Evolutionary conservation across 139 green algal species (phyloP), one percentile per base, ranked within the genome.

Genomic region (Marvania coccoides): DNA sequence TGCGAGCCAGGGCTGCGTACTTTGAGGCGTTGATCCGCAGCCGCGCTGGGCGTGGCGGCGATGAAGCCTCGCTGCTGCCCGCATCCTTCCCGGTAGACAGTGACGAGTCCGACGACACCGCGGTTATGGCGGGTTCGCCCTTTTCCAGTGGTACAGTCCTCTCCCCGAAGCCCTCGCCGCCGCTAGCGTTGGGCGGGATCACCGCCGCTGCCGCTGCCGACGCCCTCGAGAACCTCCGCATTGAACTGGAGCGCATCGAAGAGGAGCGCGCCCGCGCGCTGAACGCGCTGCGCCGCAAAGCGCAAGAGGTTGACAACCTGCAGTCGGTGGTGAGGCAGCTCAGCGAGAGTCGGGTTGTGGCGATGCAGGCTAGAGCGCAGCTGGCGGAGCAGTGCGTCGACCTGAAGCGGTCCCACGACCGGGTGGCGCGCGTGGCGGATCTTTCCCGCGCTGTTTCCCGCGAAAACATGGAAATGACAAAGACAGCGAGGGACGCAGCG

Each of bases 281-380:
- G 23, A 15, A 63, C 30, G 58, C 45, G 2, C 33, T 58, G 24
- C 19, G 15, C 23, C 40, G n/a, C 26, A 29, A 55, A 28, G 37
- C 46, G 51, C 48, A 59, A 14, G 77, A 85, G 40, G 55, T 42
- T 13, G 63, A 69, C 15, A 83, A 77, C 28, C 53, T 85, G 36
- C 57, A 40, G 67, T 51, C 40, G 2, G 58, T 85, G 29, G 76
- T 85, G 46, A 55, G 53, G 1, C 68, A 85, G 60, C 63, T 85
- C 30, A 66, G 51, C 13, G 62, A 81, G 14, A 67, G 47, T 26
- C 64, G 78, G 7, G 48, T 34, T 42, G 91, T 87, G 69, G 76
- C 82, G 29, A 83, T 93, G 26, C 87, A 75, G 61, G 81, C 77
- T 28, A 79, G 80, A 28, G 79, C 70, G 33, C 56, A 58, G 14